Conservation (phyloP, 768 basidiomycete species). For the Boletus huronensis region DNA sequence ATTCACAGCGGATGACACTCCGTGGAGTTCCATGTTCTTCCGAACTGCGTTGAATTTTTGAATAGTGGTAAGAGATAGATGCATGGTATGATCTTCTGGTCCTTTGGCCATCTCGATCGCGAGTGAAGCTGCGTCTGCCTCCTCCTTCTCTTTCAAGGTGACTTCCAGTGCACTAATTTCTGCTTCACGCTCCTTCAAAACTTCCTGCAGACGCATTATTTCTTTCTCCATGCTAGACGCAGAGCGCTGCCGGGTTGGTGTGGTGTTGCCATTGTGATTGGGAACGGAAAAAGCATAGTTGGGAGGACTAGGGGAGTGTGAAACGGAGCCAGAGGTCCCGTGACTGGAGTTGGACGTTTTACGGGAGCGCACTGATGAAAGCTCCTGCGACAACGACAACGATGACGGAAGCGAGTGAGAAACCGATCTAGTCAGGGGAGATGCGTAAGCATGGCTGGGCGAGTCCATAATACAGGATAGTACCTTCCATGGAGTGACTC, state of each 20-base stretch:
- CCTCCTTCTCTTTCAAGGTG: conserved; percentile 41
- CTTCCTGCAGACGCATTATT: conserved; percentile 92
- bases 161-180: conserved; percentile 79
- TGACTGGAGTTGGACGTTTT: conserved; percentile 77
- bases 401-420: conserved; percentile 94
- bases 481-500: conserved; percentile 89
- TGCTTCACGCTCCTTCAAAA: conserved; percentile 85
- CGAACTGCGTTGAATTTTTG: conserved; percentile 74
- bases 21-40: conserved; percentile 55
- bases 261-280: conserved; percentile 28
- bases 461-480: conserved; percentile 15
- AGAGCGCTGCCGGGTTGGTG: conserved; percentile 60
- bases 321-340: conserved; percentile 63
- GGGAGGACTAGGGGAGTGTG: conserved; percentile 56
- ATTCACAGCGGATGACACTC: conserved; percentile 31
- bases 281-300: conserved; percentile 58
- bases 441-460: conserved; percentile 5
- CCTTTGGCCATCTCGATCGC: conserved; percentile 5
- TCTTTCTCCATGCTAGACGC: conserved; percentile 87
- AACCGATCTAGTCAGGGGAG: conserved; percentile 59
- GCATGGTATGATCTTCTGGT: conserved; percentile 28
- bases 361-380: conserved; percentile 84
- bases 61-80: conserved; percentile 68
- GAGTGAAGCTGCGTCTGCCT: neutral
- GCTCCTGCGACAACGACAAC: conserved; percentile 96